Evolutionary conservation across 805 yeast genomes (phyloP).

Genomic region (Monosporozyma unispora): DNA sequence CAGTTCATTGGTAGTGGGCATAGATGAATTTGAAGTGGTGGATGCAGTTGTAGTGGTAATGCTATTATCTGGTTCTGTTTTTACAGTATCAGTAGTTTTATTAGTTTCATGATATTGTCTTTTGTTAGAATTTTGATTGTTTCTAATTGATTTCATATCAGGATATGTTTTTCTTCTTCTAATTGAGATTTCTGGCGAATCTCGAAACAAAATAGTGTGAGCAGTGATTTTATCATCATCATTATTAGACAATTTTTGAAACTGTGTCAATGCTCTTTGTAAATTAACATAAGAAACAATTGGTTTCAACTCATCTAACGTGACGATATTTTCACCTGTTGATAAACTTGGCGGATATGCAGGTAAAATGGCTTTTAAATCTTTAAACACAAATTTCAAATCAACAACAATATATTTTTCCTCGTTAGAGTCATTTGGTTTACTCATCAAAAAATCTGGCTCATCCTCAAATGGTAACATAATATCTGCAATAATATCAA

Average conservation of each 20-base stretch:
- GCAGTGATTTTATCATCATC: conserved; percentile 5
- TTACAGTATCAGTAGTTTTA: neutral
- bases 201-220: conserved; percentile 18
- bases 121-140: conserved; percentile 4
- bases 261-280: conserved; percentile 21
- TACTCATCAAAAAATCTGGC: conserved; percentile 8
- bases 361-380: conserved; percentile 50
- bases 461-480: conserved; percentile 52
- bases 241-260: neutral
- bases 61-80: neutral
- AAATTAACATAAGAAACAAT: conserved; percentile 53
- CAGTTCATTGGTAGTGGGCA: conserved; percentile 16
- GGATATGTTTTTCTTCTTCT: conserved; percentile 24
- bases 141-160: conserved; percentile 19
- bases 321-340: conserved; percentile 46
- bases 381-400: conserved; percentile 53
- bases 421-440: conserved; percentile 8
- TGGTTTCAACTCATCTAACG: conserved; percentile 51
- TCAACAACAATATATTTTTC: conserved; percentile 58
- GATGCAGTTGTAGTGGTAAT: neutral
- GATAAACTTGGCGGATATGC: conserved; percentile 43
- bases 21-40: neutral
- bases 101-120: neutral
- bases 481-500: conserved; percentile 62
- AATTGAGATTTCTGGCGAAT: conserved; percentile 23